Base-by-base conservation (phyloP, 1,284 basidiomycete species). In the Ganoderma leucocontextum region DNA sequence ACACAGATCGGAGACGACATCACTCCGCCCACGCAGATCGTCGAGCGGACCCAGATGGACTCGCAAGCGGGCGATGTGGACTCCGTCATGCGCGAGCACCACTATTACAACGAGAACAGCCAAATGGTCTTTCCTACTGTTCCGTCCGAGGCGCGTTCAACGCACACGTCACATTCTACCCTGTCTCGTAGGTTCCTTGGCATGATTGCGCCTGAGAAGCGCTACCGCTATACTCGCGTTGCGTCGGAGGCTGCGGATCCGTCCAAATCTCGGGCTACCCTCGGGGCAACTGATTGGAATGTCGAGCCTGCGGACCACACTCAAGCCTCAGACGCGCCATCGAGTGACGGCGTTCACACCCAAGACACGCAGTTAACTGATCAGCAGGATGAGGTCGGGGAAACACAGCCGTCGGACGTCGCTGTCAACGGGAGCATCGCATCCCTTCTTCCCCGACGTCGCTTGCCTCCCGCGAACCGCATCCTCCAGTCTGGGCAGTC, bases 381-480 rank as follows among this genome's bases (percentile, higher is more conserved):
- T 10, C 61, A 6, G 58, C 64, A 15, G 52, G 35, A 58, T 8
- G 55, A 35, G 1, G 25, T 64, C 10, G 65, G 61, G 6, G 62
- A 70, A 29, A 74, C 75, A 9, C 75, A 75, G 60, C 73, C 73
- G 4, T 72, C 75, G 4, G 72, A 76, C 41, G 62, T 64, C n/a
- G 71, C 70, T 2, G 67, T 68, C 9, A 59, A 70, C 36, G 70
- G 68, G 19, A 72, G 71, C 49, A 58, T 62, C 10, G 13, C 55
- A 0, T 57, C 70, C 9, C 64, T 58, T 0, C 17, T 57, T n/a
- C 63, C 64, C 4, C 65, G 44, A n/a, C 73, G 73, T 1, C 60
- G 62, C 4, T 53, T 74, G 12, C 70, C 70, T 25, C 62, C 74
- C 8, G 69, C 66, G 22, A 74, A 63, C 15, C 63, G 57, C 15